Percentiles rank a stretch among this genome's conserved stretches.
Conservation (phyloP, 106 monocot genomes). For the Dendrobium huoshanense region DNA sequence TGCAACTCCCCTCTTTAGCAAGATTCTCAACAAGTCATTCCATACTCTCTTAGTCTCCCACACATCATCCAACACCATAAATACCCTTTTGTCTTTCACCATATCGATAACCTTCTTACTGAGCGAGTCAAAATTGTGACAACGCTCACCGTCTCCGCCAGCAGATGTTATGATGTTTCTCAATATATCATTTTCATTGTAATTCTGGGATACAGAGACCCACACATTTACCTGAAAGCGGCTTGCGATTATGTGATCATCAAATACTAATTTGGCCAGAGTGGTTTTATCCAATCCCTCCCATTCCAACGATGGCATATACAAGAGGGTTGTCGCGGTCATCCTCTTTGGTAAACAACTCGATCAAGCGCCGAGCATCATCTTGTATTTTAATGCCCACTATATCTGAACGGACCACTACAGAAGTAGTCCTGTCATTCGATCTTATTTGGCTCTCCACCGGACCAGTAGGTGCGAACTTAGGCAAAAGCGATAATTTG, state of each 20-base stretch:
- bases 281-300: constrained; percentile 14
- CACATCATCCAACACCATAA: constrained; percentile 9
- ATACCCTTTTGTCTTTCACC: not conserved
- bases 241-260: not conserved
- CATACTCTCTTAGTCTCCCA: not conserved
- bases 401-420: not conserved
- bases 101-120: not conserved
- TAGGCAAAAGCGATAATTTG: too few species aligned
- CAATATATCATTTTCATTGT: not conserved
- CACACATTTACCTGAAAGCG: not conserved
- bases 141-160: not conserved
- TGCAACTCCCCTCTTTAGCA: not conserved
- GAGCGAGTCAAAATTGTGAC: not conserved
- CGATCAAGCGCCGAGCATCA: not conserved
- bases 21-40: not conserved
- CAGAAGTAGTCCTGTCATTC: too few species aligned
- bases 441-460: too few species aligned
- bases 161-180: not conserved
- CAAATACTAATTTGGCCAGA: constrained; percentile 1
- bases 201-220: constrained; percentile 1
- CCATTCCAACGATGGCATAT: constrained; percentile 5
- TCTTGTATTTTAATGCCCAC: too few species aligned
- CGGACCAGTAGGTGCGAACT: too few species aligned
- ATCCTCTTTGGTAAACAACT: not conserved
- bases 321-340: not conserved